A percentile compares a stretch with the other conserved stretches of the same genome.
Evolutionary conservation across 169 alveolate species (phyloP).

Genomic region (Cryptosporidium baileyi): DNA sequence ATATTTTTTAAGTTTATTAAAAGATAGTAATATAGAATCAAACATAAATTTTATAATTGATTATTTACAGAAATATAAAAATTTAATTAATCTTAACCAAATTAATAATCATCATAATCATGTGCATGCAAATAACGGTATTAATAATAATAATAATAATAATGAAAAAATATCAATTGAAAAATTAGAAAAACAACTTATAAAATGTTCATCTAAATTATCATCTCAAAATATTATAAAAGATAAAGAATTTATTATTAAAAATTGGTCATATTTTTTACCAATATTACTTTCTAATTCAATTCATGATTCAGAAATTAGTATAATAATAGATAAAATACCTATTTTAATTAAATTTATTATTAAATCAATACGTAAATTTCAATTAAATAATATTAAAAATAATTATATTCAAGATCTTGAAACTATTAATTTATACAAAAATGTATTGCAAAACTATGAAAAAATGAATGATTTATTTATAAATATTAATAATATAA

Average conservation of each 20-base stretch:
- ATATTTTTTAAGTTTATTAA: conserved; percentile 3
- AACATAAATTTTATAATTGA: not conserved
- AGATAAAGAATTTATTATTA: conserved; percentile 1
- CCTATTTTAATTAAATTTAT: conserved; percentile 12
- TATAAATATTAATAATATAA: not conserved
- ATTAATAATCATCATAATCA: too few species aligned
- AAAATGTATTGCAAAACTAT: not conserved
- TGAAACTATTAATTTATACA: conserved; percentile 21
- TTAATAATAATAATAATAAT: too few species aligned
- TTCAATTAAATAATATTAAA: conserved; percentile 17
- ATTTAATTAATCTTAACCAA: not conserved
- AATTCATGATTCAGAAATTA: conserved; percentile 4
- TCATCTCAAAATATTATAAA: conserved; percentile 4
- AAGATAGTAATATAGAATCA: not conserved
- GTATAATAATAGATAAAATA: conserved; percentile 4
- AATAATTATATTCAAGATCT: not conserved
- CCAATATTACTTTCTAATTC: conserved; percentile 32
- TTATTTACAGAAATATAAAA: not conserved
- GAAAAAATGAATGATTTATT: not conserved
- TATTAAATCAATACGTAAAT: conserved; percentile 25
- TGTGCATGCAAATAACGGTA: too few species aligned
- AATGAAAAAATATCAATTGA: not conserved
- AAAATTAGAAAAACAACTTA: not conserved
- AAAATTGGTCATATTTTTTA: conserved; percentile 29
- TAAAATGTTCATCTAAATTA: not conserved